Evolutionary conservation across 805 yeast genomes (phyloP).

Genomic region (Sugiyamaella floridensis): DNA sequence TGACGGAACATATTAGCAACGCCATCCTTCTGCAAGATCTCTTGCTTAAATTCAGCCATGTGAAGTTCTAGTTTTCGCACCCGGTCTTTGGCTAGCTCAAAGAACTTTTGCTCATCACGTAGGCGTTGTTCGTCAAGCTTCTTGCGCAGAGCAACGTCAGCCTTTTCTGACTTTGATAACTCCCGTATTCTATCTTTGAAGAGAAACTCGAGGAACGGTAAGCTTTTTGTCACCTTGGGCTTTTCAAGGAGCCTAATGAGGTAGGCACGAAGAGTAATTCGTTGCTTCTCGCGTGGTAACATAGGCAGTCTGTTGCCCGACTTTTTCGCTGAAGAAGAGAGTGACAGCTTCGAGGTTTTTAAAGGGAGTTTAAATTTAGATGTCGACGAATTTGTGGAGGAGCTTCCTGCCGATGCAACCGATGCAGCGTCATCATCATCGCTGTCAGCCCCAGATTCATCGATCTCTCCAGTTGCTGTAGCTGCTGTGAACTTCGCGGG

Average conservation of each 20-base stretch:
- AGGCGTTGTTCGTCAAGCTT: conserved; percentile 55
- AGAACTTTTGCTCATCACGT: conserved; percentile 65
- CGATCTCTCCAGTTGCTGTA: conserved; percentile 22
- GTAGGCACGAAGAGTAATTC: conserved; percentile 74
- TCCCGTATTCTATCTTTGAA: conserved; percentile 33
- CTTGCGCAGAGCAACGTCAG: conserved; percentile 53
- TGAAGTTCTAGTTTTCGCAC: conserved; percentile 48
- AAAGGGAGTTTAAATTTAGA: not conserved
- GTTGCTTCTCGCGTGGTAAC: conserved; percentile 59
- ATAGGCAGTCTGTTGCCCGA: conserved; percentile 27
- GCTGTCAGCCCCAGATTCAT: conserved; percentile 22
- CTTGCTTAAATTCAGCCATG: conserved; percentile 52
- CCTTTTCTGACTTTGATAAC: conserved; percentile 38
- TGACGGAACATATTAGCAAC: conserved; percentile 58
- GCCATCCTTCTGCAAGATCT: conserved; percentile 48
- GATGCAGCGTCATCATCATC: conserved; percentile 12
- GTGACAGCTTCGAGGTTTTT: not conserved
- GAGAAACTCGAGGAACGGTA: conserved; percentile 49
- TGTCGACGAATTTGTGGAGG: not conserved
- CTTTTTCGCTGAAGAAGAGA: not conserved
- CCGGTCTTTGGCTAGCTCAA: conserved; percentile 54
- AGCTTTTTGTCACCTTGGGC: conserved; percentile 49
- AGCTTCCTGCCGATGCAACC: not conserved
- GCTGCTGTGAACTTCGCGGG: conserved; percentile 46
- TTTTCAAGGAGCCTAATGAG: conserved; percentile 46